Evolutionary conservation across 371 early-diverging fungal genomes (phyloP).

Genomic region (Mucor irregularis): DNA sequence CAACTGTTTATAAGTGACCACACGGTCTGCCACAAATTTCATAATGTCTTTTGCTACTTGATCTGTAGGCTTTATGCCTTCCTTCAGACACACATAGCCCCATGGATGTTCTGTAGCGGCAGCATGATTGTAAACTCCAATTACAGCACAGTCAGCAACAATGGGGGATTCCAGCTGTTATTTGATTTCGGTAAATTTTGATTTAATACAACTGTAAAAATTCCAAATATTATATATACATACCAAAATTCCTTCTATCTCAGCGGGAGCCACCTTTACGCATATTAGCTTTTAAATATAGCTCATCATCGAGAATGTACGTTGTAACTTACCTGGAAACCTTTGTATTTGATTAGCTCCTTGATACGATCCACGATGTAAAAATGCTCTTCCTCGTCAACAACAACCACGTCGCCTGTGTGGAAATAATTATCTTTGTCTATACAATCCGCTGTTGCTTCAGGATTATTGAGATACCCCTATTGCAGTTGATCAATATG

Average conservation of each 20-base stretch:
- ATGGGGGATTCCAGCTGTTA: background rate
- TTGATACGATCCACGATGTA: constrained; percentile 73
- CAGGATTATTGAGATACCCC: constrained; percentile 67
- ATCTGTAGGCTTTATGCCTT: constrained; percentile 12
- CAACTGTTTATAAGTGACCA: constrained; percentile 72
- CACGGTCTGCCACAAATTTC: constrained; percentile 56
- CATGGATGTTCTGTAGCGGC: constrained; percentile 71
- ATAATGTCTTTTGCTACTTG: constrained; percentile 37
- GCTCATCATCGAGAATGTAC: too few relatives aligned
- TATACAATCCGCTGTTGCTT: constrained; percentile 67
- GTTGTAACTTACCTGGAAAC: constrained; percentile 65
- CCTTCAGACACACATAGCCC: constrained; percentile 62
- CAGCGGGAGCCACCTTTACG: constrained; percentile 21
- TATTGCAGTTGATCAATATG: constrained; percentile 2
- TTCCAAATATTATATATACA: too few relatives aligned
- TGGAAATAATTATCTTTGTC: constrained; percentile 71
- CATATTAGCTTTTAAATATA: background rate
- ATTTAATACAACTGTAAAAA: too few relatives aligned
- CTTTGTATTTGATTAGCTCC: constrained; percentile 79
- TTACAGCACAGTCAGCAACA: constrained; percentile 66
- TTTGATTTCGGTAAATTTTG: constrained; percentile 36
- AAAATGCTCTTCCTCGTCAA: constrained; percentile 60
- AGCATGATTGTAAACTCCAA: constrained; percentile 50
- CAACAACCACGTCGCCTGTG: constrained; percentile 80
- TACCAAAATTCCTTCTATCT: constrained; percentile 23